Percentiles rank a stretch among this genome's conserved stretches.
These are phyloP conservation scores for Apiospora saccharicola DNA, from an alignment of 2,329 filamentous ascomycete genomes.

Conservation along the genomic window DNA sequence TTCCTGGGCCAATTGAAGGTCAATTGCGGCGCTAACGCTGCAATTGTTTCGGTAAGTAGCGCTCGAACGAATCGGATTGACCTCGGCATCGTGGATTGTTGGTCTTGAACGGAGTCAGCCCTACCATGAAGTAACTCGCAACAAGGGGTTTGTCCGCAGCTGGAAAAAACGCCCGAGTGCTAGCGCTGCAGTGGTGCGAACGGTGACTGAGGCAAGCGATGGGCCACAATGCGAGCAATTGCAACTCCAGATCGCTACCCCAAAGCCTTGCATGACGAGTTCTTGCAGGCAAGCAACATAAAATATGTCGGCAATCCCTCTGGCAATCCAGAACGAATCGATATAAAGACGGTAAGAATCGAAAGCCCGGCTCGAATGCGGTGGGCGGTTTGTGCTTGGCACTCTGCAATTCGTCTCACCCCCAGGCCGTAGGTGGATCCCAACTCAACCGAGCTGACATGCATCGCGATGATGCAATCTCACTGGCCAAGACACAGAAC, in stretches of 20 bases:
- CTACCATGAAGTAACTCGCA: not conserved
- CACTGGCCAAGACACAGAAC: not conserved
- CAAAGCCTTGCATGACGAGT: not conserved
- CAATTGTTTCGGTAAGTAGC: not conserved
- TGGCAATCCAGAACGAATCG: not conserved
- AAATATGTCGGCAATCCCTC: not conserved
- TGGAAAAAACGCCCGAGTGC: not conserved
- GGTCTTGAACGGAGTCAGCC: not conserved
- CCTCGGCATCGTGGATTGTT: not conserved
- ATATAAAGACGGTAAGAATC: not conserved
- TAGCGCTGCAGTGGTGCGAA: not conserved
- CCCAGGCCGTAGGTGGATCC: no score
- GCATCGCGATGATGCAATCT: constrained; percentile 1
- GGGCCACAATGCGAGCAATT: not conserved
- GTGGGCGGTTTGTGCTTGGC: no score
- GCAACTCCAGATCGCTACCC: not conserved
- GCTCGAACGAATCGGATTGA: not conserved
- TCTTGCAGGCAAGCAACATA: not conserved
- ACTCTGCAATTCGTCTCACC: not conserved
- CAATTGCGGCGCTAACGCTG: not conserved
- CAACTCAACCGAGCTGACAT: not conserved
- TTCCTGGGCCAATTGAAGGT: not conserved
- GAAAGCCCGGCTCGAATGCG: not conserved
- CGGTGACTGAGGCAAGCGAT: not conserved
- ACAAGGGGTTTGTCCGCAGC: not conserved